Evolutionary conservation across 177 flowering plant genomes (phyloP), one percentile per base, ranked within the genome.

Genomic region (Telopea speciosissima): DNA sequence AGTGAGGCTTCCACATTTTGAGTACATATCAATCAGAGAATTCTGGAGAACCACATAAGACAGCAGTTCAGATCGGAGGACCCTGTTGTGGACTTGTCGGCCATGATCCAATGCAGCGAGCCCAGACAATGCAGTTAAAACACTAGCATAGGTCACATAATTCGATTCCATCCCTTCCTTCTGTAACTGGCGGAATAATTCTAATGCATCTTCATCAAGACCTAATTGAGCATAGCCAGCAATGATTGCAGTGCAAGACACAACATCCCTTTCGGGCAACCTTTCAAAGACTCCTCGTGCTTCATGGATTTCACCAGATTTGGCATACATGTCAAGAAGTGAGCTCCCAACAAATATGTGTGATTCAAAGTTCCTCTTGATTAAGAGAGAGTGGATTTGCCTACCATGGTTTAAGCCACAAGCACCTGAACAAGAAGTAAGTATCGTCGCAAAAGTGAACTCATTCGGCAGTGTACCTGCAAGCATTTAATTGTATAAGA

Each of bases 261-360:
- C 91, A 68, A 87, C 89, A 82, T 89, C 93, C 70, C 87, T 82
- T 56, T 86, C 85, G 12, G 86, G 84, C 74, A 89, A 71, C 75
- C 83, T 58, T 19, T 85, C 86, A 69, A 89, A 89, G 58, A 89
- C 77, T 59, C n/a, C 23, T 60, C 76, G 83, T 49, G 93, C 91
- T 70, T 86, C 93, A 68, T 77, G 81, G 66, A 86, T 83, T 75
- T 70, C 79, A 44, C 90, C 88, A 64, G 85, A 78, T 81, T 89
- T 89, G 24, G 91, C 89, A 75, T 89, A 89, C 88, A 87, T 83
- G 78, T 87, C 93, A 63, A 89, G 90, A 71, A 89, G 93, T 17
- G 93, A 89, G 81, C 93, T 86, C 33, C 90, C 90, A 66, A 89
- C 93, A 75, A 56, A 85, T 17, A 82, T 74, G 58, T 87, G 85